A percentile compares a stretch with the other conserved stretches of the same genome.
Evolutionary conservation across 1,284 basidiomycete genomes (phyloP).

Genomic region (Lentinula novae-zelandiae): DNA sequence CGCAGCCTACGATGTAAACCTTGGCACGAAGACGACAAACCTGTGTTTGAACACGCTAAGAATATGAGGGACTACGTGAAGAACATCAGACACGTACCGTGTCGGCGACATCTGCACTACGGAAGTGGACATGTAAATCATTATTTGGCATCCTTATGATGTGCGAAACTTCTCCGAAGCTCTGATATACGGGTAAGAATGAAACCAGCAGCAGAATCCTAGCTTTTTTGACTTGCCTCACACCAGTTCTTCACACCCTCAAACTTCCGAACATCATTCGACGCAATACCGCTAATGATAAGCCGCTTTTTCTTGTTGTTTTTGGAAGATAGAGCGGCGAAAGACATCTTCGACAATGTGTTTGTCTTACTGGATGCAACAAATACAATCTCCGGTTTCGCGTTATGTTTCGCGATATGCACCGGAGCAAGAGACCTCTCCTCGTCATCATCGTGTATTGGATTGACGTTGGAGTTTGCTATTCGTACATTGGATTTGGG

Average conservation of each 20-base stretch:
- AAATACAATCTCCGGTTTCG: constrained; percentile 33
- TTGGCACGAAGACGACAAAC: constrained; percentile 72
- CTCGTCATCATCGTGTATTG: constrained; percentile 23
- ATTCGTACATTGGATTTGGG: constrained; percentile 14
- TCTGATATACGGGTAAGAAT: constrained; percentile 33
- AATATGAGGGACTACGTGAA: constrained; percentile 4
- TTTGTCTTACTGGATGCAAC: constrained; percentile 24
- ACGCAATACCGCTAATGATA: constrained; percentile 50
- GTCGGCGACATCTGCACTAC: constrained; percentile 70
- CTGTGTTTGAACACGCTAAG: constrained; percentile 28
- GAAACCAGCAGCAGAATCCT: constrained; percentile 8
- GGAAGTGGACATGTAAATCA: constrained; percentile 69
- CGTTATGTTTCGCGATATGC: constrained; percentile 22
- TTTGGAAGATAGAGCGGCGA: constrained; percentile 40
- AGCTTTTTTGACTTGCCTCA: constrained; percentile 41
- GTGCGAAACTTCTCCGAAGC: constrained; percentile 68
- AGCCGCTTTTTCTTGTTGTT: constrained; percentile 46
- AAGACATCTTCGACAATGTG: constrained; percentile 38
- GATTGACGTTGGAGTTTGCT: constrained; percentile 9
- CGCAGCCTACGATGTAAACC: constrained; percentile 67
- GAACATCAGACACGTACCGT: constrained; percentile 45
- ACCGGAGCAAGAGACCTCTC: constrained; percentile 17
- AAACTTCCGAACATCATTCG: constrained; percentile 45
- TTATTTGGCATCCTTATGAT: constrained; percentile 70
- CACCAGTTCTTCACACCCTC: constrained; percentile 67